Evolutionary conservation across 2,329 filamentous ascomycete species (phyloP), one percentile per base, ranked within the genome.

Genomic region (Fusarium sp.): DNA sequence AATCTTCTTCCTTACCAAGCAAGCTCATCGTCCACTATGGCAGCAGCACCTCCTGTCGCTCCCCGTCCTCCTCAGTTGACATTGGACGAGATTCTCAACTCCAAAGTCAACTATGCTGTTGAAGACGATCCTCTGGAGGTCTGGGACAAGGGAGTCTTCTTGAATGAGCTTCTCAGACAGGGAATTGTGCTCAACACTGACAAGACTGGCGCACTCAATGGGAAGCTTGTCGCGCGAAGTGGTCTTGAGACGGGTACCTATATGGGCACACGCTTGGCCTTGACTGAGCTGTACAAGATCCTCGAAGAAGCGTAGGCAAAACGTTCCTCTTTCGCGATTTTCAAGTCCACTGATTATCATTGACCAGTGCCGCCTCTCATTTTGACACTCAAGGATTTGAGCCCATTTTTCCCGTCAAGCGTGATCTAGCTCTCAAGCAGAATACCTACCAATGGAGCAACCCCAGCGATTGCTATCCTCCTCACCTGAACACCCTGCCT

Each of bases 101-200:
- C 64, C 7, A 42, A 44, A 3, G 36, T 68, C 38, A 62, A 68
- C 14, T 46, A 56, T 17, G 49, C 55, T 7, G 46, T 68, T 5
- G 65, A 68, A 1, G 20, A 68, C 4, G 57, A 62, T 7, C 64
- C 65, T 13, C 10, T 68, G 7, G 29, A 68, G 8, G 45, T 68
- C 2, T 72, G 65, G 53, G 70, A 72, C 7, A 72, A 68, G 31
- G 70, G 70, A 2, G 70, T 72, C 0, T 72, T 72, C 33, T 11
- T 72, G 11, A 72, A 72, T 7, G 68, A 72, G 17, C 68, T 72
- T 15, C 41, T 65, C n/a, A 59, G 50, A 41, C 49, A 69, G 12
- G 64, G 60, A 0, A 62, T 71, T 22, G 68, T 57, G 3, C 60
- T 72, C 13, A 41, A 22, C n/a, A 70, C 65, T 6, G 52, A 69